Evolutionary conservation across 2,329 filamentous ascomycete genomes (phyloP).

Genomic region (Ophiocordyceps australis): DNA sequence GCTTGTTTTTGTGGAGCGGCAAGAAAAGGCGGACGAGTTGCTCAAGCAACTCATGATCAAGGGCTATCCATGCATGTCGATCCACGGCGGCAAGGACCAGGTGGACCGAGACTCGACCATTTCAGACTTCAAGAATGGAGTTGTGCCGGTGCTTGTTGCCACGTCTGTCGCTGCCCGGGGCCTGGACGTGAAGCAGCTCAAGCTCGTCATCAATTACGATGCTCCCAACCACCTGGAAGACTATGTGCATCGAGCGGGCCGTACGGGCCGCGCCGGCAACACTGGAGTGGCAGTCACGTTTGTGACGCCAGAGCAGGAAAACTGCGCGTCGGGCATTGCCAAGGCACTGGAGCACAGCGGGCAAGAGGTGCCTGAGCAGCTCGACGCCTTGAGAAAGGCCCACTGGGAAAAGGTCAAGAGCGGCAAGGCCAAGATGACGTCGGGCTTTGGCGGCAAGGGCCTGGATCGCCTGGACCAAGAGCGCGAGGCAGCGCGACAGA

Average conservation of each 20-base stretch:
- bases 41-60: constrained; percentile 65
- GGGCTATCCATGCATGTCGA: constrained; percentile 81
- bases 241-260: constrained; percentile 86
- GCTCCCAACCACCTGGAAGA: constrained; percentile 90
- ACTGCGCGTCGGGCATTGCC: constrained; percentile 71
- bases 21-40: constrained; percentile 73
- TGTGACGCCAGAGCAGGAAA: constrained; percentile 78
- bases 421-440: constrained; percentile 76
- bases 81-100: constrained; percentile 88
- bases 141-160: constrained; percentile 78
- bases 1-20: constrained; percentile 80
- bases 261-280: constrained; percentile 87
- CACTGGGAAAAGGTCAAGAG: constrained; percentile 85
- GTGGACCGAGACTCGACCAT: constrained; percentile 86
- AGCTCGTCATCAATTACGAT: constrained; percentile 91
- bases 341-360: constrained; percentile 89
- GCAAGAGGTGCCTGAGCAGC: constrained; percentile 57
- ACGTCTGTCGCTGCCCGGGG: constrained; percentile 92
- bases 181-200: constrained; percentile 88
- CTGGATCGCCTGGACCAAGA: constrained; percentile 83
- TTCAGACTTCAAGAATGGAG: constrained; percentile 80
- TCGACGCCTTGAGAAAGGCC: constrained; percentile 46
- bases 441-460: constrained; percentile 89
- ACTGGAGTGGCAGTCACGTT: constrained; percentile 92
- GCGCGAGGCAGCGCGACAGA: constrained; percentile 68